These are phyloP conservation scores for Garcia nutans DNA, from an alignment of 345 rosid species.

Conservation along the genomic window DNA sequence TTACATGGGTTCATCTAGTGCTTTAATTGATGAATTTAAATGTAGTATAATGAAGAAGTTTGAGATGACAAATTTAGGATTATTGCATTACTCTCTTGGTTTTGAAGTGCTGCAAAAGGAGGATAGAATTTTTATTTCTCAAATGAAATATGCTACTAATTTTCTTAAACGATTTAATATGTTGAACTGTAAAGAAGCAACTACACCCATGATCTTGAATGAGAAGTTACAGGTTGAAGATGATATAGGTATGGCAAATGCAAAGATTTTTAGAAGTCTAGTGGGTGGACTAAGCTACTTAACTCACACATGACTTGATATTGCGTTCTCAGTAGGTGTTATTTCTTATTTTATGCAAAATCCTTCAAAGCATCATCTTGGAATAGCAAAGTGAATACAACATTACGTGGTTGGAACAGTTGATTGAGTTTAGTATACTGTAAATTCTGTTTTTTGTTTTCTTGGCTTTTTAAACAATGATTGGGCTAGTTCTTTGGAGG, in stretches of 20 bases:
- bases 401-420: neutral
- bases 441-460: neutral
- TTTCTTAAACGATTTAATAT: neutral
- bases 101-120: neutral
- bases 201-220: constrained; percentile 8
- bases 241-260: neutral
- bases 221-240: constrained; percentile 5
- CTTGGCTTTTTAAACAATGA: neutral
- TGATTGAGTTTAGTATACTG: neutral
- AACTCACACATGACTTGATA: neutral
- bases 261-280: neutral
- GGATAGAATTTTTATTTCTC: neutral
- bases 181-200: neutral
- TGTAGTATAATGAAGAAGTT: neutral
- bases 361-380: constrained; percentile 13
- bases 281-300: neutral
- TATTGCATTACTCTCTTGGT: neutral
- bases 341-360: neutral
- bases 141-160: constrained; percentile 4
- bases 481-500: neutral
- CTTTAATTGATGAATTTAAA: neutral
- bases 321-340: neutral
- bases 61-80: neutral
- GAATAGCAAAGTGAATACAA: neutral
- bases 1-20: neutral